phyloP scores from a whole-genome alignment of 208 protist species.

The Leishmania braziliensis region DNA sequence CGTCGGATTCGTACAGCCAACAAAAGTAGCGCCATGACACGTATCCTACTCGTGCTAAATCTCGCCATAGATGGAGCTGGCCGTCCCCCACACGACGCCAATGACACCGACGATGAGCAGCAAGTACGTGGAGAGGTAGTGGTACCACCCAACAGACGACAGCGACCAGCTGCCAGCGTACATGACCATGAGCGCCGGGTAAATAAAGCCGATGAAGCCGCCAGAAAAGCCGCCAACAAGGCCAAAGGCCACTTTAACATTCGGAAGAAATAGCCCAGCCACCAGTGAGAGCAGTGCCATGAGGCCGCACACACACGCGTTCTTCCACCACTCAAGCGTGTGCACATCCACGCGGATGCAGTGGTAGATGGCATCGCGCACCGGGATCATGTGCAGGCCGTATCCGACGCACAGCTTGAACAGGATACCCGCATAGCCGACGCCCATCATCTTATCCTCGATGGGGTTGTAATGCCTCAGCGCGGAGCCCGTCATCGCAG shows the following conservation, averaged over 20 bases:
- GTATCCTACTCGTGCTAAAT: not conserved
- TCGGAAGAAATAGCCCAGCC: constrained; percentile 73
- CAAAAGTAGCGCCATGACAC: no score
- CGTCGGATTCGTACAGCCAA: no score
- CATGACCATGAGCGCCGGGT: constrained; percentile 75
- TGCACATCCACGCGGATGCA: constrained; percentile 41
- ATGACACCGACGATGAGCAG: constrained; percentile 73
- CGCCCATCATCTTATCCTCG: constrained; percentile 47
- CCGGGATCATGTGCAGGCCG: constrained; percentile 65
- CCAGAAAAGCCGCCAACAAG: constrained; percentile 70
- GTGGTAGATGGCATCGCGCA: constrained; percentile 69
- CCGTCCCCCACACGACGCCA: constrained; percentile 69
- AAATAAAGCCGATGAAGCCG: constrained; percentile 75
- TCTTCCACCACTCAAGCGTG: constrained; percentile 52
- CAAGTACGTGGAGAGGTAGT: constrained; percentile 62
- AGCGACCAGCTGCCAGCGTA: constrained; percentile 56
- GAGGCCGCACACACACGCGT: constrained; percentile 39
- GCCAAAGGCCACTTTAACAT: constrained; percentile 71
- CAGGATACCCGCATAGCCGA: constrained; percentile 61
- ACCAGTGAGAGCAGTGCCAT: constrained; percentile 47
- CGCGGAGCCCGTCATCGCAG: constrained; percentile 37
- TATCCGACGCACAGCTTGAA: constrained; percentile 79
- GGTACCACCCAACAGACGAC: constrained; percentile 40
- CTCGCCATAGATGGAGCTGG: constrained; percentile 56
- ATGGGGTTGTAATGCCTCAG: constrained; percentile 70